phyloP scores from a whole-genome alignment of 2,329 filamentous ascomycete species.

The Stylonectria norvegica region DNA sequence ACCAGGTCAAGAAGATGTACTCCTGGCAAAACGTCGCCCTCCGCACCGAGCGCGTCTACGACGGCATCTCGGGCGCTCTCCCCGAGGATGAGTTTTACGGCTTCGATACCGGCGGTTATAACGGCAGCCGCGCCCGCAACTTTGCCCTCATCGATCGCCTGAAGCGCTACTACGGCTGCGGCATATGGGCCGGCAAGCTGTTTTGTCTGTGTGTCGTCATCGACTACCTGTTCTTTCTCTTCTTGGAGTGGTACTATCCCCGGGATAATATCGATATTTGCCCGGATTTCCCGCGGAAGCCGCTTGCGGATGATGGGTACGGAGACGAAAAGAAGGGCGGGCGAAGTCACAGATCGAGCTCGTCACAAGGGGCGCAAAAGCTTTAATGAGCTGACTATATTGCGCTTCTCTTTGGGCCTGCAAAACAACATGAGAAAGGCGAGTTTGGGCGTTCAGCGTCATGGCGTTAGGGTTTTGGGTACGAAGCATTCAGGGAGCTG shows the following conservation, averaged over 20 bases:
- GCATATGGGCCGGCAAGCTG: slow-evolving; percentile 96
- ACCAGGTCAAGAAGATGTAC: slow-evolving; percentile 98
- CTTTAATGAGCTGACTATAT: slow-evolving; percentile 20
- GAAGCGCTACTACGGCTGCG: slow-evolving; percentile 96
- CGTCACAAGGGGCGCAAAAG: slow-evolving; percentile 29
- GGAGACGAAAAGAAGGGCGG: slow-evolving; percentile 25
- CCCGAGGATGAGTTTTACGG: slow-evolving; percentile 86
- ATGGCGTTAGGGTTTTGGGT: slow-evolving; percentile 7
- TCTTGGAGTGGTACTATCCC: slow-evolving; percentile 84
- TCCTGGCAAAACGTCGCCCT: slow-evolving; percentile 95
- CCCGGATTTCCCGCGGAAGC: slow-evolving; percentile 86
- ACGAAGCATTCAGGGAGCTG: not conserved
- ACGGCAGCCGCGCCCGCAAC: slow-evolving; percentile 70
- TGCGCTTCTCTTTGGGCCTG: not conserved
- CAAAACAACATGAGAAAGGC: slow-evolving; percentile 1
- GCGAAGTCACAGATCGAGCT: slow-evolving; percentile 33
- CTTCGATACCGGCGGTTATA: slow-evolving; percentile 67
- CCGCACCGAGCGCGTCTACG: slow-evolving; percentile 91
- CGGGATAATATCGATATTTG: slow-evolving; percentile 84
- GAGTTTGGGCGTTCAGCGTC: not conserved
- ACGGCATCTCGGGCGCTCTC: slow-evolving; percentile 84
- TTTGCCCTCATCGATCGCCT: slow-evolving; percentile 92
- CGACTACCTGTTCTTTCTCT: slow-evolving; percentile 86
- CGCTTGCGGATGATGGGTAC: slow-evolving; percentile 31
- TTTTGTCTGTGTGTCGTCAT: slow-evolving; percentile 94